Conservation (phyloP, 2,329 filamentous ascomycete species). For the Thielaviopsis punctulata region DNA sequence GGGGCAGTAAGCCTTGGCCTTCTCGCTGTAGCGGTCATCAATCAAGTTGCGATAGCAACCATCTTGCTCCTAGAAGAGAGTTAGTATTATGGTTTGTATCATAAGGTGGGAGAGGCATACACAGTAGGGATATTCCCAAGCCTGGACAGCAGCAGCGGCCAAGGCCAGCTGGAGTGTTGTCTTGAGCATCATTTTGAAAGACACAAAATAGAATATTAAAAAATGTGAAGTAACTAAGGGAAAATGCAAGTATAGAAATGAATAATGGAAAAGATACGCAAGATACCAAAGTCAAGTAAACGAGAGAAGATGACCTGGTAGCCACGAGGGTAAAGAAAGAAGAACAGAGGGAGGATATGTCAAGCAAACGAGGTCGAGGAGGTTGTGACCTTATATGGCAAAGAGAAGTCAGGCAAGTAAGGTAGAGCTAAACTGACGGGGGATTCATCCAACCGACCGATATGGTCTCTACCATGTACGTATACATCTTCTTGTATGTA, state of each 20-base stretch:
- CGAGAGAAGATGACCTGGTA: conserved; percentile 4
- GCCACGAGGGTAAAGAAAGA: background rate
- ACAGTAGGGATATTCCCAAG: conserved; percentile 17
- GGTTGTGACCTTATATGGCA: background rate
- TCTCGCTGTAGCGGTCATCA: conserved; percentile 18
- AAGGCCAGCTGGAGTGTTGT: conserved; percentile 14
- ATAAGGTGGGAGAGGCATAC: conserved; percentile 9
- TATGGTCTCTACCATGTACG: too few species aligned
- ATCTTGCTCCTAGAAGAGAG: conserved; percentile 14
- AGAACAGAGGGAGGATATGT: background rate
- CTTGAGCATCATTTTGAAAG: background rate
- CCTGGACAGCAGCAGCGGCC: conserved; percentile 18
- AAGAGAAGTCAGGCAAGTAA: background rate
- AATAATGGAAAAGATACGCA: background rate
- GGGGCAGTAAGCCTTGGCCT: conserved; percentile 19
- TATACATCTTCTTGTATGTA: too few species aligned
- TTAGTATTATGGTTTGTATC: background rate
- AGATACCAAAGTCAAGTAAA: conserved; percentile 3
- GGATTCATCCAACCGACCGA: too few species aligned
- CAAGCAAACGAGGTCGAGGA: background rate
- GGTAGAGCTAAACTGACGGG: background rate
- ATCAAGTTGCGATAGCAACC: conserved; percentile 23
- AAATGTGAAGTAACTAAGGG: background rate
- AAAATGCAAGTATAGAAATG: background rate
- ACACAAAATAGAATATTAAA: background rate